These are phyloP conservation scores for Metarhizium sp. DNA, from an alignment of 2,329 filamentous ascomycete species.

Conservation along the genomic window DNA sequence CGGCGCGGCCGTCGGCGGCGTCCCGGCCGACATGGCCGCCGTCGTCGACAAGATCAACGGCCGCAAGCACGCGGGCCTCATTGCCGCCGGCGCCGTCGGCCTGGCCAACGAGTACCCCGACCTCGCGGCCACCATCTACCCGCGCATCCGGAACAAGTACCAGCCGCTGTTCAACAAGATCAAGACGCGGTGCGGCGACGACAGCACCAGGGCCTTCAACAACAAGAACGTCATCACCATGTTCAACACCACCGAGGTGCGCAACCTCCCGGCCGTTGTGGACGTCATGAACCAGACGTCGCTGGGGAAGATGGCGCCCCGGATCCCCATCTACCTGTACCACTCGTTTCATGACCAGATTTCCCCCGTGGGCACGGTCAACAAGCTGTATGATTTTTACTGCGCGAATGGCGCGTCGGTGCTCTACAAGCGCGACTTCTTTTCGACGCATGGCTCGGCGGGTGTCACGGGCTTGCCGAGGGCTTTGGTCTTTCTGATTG, in stretches of 20 bases:
- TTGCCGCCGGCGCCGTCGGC: conserved; percentile 13
- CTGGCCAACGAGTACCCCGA: conserved; percentile 14
- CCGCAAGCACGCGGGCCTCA: conserved; percentile 11
- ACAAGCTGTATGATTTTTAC: conserved; percentile 1
- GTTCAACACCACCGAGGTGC: conserved; percentile 20
- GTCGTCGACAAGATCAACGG: conserved; percentile 10
- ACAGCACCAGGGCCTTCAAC: conserved; percentile 17
- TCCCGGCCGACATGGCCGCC: conserved; percentile 11
- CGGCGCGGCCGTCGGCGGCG: conserved; percentile 16
- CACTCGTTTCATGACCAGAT: not conserved
- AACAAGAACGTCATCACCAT: conserved; percentile 29
- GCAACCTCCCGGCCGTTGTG: not conserved
- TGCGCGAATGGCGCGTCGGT: not conserved
- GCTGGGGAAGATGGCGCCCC: not conserved
- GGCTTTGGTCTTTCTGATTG: too few species aligned
- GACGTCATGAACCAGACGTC: not conserved
- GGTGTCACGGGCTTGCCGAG: too few species aligned
- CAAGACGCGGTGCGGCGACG: conserved; percentile 16
- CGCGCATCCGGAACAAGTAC: conserved; percentile 12
- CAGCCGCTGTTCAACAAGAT: conserved; percentile 19
- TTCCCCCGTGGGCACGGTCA: not conserved
- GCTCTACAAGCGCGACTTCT: too few species aligned
- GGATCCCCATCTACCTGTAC: conserved; percentile 1
- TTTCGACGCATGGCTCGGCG: too few species aligned
- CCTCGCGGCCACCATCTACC: conserved; percentile 6